Conservation (phyloP, 768 basidiomycete genomes). For the Obba rivulosa region DNA sequence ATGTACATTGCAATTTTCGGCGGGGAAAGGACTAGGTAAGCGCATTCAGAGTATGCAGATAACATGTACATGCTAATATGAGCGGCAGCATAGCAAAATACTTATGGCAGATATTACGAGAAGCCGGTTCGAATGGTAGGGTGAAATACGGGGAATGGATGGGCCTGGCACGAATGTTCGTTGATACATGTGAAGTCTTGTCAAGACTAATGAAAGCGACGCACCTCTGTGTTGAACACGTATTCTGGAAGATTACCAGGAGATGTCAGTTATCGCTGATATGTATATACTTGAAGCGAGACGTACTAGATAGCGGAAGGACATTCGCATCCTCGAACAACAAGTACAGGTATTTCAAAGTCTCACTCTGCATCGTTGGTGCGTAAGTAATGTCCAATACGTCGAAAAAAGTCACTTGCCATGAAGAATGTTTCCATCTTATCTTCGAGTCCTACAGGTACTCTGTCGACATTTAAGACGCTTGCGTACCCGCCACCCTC, state of each 20-base stretch:
- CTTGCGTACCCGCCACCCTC: slow-evolving; percentile 80
- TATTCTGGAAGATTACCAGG: slow-evolving; percentile 44
- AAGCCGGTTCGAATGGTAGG: slow-evolving; percentile 45
- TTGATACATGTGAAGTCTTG: not conserved
- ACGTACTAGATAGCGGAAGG: slow-evolving; percentile 73
- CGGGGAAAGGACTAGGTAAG: too few relatives aligned
- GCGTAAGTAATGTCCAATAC: not conserved
- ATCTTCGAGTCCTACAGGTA: slow-evolving; percentile 66
- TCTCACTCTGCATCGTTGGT: slow-evolving; percentile 58
- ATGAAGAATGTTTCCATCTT: slow-evolving; percentile 96
- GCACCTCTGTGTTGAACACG: slow-evolving; percentile 91
- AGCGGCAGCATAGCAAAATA: not conserved
- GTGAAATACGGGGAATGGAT: slow-evolving; percentile 66
- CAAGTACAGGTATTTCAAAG: slow-evolving; percentile 86
- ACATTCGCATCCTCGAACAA: slow-evolving; percentile 71
- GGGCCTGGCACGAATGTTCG: slow-evolving; percentile 36
- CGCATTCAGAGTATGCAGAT: too few relatives aligned
- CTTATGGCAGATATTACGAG: slow-evolving; percentile 25
- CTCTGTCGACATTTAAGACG: slow-evolving; percentile 78
- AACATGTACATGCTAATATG: slow-evolving; percentile 5
- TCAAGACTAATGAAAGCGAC: slow-evolving; percentile 5
- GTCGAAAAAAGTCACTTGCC: slow-evolving; percentile 36
- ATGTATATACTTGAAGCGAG: not conserved
- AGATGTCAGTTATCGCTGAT: slow-evolving; percentile 5
- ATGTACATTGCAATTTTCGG: too few relatives aligned